A percentile compares a stretch with the other conserved stretches of the same genome.
Evolutionary conservation across 208 protist genomes (phyloP).

Genomic region (Porcisia hertigi): DNA sequence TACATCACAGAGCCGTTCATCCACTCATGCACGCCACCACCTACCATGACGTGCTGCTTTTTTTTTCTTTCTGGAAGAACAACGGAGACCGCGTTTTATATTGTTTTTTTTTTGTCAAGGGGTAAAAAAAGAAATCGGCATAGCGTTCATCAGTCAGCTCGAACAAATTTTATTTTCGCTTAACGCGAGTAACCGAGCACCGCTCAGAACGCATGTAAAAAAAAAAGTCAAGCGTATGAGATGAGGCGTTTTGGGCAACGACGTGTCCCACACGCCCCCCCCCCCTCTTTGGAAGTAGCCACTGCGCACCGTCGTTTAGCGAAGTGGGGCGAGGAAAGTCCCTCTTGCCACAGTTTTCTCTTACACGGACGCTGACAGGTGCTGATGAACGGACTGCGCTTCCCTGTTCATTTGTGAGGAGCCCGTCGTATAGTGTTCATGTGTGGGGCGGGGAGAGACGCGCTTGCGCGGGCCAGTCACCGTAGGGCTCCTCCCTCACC

Average conservation of each 20-base stretch:
- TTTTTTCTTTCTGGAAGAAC: neutral
- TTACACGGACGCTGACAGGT: neutral
- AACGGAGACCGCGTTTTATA: neutral
- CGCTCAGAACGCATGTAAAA: neutral
- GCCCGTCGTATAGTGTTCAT: too few relatives aligned
- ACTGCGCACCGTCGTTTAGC: neutral
- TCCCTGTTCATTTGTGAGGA: neutral
- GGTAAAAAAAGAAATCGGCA: neutral
- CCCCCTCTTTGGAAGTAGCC: too few relatives aligned
- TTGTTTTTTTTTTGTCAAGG: neutral
- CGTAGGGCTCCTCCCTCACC: neutral
- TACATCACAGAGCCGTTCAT: neutral
- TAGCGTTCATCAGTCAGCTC: neutral
- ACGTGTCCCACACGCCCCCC: too few relatives aligned
- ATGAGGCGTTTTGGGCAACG: too few relatives aligned
- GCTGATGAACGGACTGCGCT: neutral
- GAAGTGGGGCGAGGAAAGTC: neutral
- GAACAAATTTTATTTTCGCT: neutral
- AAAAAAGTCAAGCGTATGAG: neutral
- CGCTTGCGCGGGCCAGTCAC: neutral
- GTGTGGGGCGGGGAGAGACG: too few relatives aligned
- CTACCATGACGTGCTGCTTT: neutral
- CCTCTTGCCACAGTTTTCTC: neutral
- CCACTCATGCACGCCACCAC: neutral
- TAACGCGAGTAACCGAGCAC: neutral